Conservation (phyloP, 139 green algal species). For the Trebouxia sp. region DNA sequence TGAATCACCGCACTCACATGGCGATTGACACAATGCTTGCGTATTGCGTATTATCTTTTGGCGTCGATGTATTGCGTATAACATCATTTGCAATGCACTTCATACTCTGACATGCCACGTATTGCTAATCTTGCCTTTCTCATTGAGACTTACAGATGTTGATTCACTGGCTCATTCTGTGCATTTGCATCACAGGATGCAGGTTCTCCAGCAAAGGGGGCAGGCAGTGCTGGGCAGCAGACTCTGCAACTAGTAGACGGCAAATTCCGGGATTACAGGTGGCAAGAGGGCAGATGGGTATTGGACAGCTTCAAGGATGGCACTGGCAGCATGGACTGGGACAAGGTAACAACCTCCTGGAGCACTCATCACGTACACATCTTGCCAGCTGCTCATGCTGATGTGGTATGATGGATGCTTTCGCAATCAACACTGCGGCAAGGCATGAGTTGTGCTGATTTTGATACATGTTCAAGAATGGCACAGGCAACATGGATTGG, state of each 20-base stretch:
- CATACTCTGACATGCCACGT: too few relatives aligned
- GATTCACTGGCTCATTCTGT: too few relatives aligned
- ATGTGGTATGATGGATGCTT: too few relatives aligned
- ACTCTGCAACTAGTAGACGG: slow-evolving; percentile 69
- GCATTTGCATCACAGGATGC: neutral
- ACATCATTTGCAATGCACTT: too few relatives aligned
- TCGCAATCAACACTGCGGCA: neutral
- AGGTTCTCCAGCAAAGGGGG: neutral
- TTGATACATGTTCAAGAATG: neutral
- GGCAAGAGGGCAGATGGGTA: slow-evolving; percentile 79
- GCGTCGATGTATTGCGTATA: too few relatives aligned
- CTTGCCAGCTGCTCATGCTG: too few relatives aligned
- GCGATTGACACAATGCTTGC: too few relatives aligned
- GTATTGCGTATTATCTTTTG: too few relatives aligned
- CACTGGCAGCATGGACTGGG: slow-evolving; percentile 74
- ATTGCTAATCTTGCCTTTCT: too few relatives aligned
- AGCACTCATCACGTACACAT: too few relatives aligned
- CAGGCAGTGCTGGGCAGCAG: neutral
- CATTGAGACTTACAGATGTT: too few relatives aligned
- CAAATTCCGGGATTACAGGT: slow-evolving; percentile 83
- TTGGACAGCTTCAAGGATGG: slow-evolving; percentile 53
- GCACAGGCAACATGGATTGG: neutral
- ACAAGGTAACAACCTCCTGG: slow-evolving; percentile 40
- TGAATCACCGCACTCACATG: too few relatives aligned
- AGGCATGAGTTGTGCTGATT: neutral